Evolutionary conservation across 495 filamentous ascomycete species (phyloP), one percentile per base, ranked within the genome.

Genomic region (Collariella sp.): DNA sequence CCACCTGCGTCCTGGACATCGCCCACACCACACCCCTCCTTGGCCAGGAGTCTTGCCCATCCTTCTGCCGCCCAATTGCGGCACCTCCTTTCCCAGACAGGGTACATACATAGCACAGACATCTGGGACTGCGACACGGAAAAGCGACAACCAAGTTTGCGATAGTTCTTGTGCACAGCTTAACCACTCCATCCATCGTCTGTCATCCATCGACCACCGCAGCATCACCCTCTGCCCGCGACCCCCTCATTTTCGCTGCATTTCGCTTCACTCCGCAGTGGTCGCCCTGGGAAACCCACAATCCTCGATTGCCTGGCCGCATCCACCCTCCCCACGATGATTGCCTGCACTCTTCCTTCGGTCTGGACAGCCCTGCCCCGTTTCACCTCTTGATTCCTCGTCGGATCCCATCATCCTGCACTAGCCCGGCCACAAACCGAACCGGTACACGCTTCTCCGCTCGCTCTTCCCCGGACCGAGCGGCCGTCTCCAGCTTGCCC

Each of bases 331-430:
- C 62, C 16, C 58, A 77, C 74, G 59, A 77, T 77, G 74, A 76
- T 74, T 70, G 69, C 68, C 70, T 64, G 70, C 67, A 70, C 68
- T 68, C 66, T 65, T 61, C 68, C 68, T 59, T 72, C 67, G 65
- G 66, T 66, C 60, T 67, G 70, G 72, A 70, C 67, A 70, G 72
- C 69, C 62, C 63, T 71, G 64, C 67, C 73, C 70, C 71, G 66
- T 66, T 71, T 75, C 59, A 58, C 74, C 72, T 73, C 68, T 63
- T 76, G 72, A 76, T 70, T 68, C 40, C 45, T 54, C 4, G 35
- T 42, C 38, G 47, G 50, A 48, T n/a, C 42, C n/a, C 46, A 19
- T 50, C 41, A 26, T 22, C 49, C 23, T 52, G 33, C 41, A 31
- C 39, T 15, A 24, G 34, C 41, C 50, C 35, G 47, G 26, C 39